phyloP scores from a whole-genome alignment of 2,329 filamentous ascomycete genomes.

The Coniochaeta pulveracea region DNA sequence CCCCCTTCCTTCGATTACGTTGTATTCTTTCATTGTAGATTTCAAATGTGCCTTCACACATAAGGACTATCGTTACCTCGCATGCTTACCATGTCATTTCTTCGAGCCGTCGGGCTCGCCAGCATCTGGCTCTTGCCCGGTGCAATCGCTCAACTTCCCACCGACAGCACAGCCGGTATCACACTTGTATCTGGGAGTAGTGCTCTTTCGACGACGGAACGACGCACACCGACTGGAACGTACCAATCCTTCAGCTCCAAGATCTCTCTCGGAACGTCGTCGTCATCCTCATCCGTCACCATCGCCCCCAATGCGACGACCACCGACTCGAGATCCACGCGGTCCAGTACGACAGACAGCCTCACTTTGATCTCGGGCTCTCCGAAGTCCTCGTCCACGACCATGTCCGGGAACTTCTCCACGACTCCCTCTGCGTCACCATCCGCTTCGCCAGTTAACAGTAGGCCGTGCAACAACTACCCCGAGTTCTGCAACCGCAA shows the following conservation, averaged over 20 bases:
- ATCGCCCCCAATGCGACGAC: conserved; percentile 18
- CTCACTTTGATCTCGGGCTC: conserved; percentile 35
- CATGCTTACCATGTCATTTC: conserved; percentile 4
- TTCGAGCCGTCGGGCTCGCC: conserved; percentile 1
- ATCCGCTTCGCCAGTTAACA: conserved; percentile 47
- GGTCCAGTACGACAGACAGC: conserved; percentile 16
- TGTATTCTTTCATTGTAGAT: too few species aligned
- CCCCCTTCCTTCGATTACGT: too few species aligned
- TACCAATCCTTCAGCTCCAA: conserved; percentile 32
- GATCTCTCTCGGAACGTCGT: conserved; percentile 24
- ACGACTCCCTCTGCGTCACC: conserved; percentile 29
- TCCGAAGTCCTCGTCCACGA: conserved; percentile 30
- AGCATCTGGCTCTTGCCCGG: not conserved
- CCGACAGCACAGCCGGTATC: conserved; percentile 23
- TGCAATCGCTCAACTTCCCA: conserved; percentile 4
- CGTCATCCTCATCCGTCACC: conserved; percentile 11
- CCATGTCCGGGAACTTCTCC: conserved; percentile 25
- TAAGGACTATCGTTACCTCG: too few species aligned
- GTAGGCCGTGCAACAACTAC: conserved; percentile 69
- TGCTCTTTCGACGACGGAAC: conserved; percentile 15
- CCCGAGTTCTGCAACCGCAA: conserved; percentile 64
- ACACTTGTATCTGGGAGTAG: conserved; percentile 24
- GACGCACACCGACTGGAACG: conserved; percentile 27
- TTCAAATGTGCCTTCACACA: too few species aligned
- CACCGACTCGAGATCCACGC: conserved; percentile 16